phyloP scores from a whole-genome alignment of 257 asterid species.

The Solanum pennellii region DNA sequence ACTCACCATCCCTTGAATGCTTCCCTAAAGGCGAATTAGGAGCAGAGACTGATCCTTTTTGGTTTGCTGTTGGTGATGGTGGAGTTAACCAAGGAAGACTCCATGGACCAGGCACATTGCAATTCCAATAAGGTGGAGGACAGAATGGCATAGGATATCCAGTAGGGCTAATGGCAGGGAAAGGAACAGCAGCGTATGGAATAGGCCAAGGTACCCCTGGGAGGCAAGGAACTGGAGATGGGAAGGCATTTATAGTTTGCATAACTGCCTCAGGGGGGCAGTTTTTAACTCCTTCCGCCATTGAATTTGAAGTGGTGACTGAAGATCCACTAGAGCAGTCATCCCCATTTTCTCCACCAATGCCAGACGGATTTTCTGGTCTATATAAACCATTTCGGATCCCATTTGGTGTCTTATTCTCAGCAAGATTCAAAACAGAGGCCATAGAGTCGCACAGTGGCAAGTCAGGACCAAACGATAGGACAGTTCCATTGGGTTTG shows the following conservation, averaged over 20 bases:
- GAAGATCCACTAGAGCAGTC: constrained; percentile 38
- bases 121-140: constrained; percentile 61
- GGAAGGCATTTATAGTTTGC: constrained; percentile 32
- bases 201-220: constrained; percentile 60
- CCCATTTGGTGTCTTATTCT: constrained; percentile 19
- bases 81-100: constrained; percentile 44
- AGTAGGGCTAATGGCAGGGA: constrained; percentile 44
- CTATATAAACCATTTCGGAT: constrained; percentile 13
- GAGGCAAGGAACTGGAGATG: constrained; percentile 44
- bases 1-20: constrained; percentile 60
- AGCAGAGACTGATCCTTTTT: constrained; percentile 8
- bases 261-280: constrained; percentile 19
- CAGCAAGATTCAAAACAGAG: constrained; percentile 32
- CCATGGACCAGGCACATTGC: constrained; percentile 48
- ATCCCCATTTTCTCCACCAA: constrained; percentile 24
- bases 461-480: constrained; percentile 50
- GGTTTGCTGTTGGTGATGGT: constrained; percentile 20
- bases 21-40: constrained; percentile 54
- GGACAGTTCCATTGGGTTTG: constrained; percentile 49
- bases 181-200: constrained; percentile 32
- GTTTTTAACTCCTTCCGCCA: constrained; percentile 11
- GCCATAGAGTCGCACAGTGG: constrained; percentile 46
- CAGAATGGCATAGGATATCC: constrained; percentile 46
- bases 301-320: constrained; percentile 15
- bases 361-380: constrained; percentile 12